Evolutionary conservation across 2,329 filamentous ascomycete genomes (phyloP).

Genomic region (Colletotrichum orbiculare): DNA sequence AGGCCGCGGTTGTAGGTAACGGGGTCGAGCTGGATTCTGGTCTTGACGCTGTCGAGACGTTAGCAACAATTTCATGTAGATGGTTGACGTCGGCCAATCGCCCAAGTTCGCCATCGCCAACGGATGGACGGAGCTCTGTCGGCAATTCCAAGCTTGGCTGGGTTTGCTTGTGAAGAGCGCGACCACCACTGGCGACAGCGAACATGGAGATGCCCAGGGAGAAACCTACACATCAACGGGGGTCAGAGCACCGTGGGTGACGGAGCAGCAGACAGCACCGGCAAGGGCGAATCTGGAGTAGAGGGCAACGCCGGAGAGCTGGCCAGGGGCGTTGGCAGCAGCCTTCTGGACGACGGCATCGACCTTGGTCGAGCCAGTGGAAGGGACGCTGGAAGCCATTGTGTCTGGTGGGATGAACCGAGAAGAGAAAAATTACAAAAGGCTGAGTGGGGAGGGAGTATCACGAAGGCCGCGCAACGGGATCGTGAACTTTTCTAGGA

Average conservation of each 20-base stretch:
- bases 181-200: neutral
- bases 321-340: conserved; percentile 53
- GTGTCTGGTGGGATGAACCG: conserved; percentile 42
- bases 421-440: conserved; percentile 40
- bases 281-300: conserved; percentile 98
- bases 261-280: conserved; percentile 96
- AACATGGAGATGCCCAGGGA: neutral
- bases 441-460: conserved; percentile 48
- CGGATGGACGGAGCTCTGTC: neutral
- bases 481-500: conserved; percentile 31
- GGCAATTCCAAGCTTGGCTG: conserved; percentile 4
- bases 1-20: conserved; percentile 88
- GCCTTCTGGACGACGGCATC: conserved; percentile 56
- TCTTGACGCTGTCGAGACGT: conserved; percentile 79
- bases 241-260: conserved; percentile 97
- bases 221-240: conserved; percentile 97
- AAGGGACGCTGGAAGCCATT: conserved; percentile 55
- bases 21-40: conserved; percentile 92
- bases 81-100: neutral
- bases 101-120: neutral
- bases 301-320: conserved; percentile 70
- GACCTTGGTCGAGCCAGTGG: conserved; percentile 56
- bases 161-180: conserved; percentile 13
- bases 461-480: conserved; percentile 37
- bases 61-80: conserved; percentile 1